phyloP scores from a whole-genome alignment of 2,329 filamentous ascomycete species.

The Penicillium olsonii region DNA sequence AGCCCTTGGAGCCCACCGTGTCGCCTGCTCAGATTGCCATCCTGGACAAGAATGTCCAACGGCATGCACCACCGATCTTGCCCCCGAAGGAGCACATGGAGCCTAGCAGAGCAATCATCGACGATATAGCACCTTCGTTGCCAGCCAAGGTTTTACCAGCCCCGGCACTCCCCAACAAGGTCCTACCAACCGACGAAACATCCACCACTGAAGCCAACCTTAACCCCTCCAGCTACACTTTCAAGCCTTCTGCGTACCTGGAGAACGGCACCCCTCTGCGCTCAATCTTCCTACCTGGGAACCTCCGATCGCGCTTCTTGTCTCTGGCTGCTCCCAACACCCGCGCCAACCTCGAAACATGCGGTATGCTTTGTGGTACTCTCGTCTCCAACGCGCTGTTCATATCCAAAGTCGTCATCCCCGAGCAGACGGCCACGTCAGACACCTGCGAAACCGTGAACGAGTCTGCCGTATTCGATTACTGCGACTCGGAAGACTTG shows the following conservation, averaged over 20 bases:
- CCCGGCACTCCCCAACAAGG: slow-evolving; percentile 29
- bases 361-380: slow-evolving; percentile 89
- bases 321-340: slow-evolving; percentile 76
- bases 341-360: slow-evolving; percentile 80
- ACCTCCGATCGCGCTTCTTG: slow-evolving; percentile 74
- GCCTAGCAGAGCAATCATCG: slow-evolving; percentile 15
- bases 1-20: slow-evolving; percentile 25
- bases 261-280: slow-evolving; percentile 86
- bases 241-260: slow-evolving; percentile 81
- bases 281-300: slow-evolving; percentile 80
- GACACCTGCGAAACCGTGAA: slow-evolving; percentile 96
- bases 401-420: slow-evolving; percentile 83
- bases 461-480: slow-evolving; percentile 81
- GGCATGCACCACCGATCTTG: slow-evolving; percentile 33
- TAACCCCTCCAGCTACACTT: slow-evolving; percentile 65
- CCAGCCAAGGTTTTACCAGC: slow-evolving; percentile 29
- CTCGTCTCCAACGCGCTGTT: slow-evolving; percentile 92
- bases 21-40: slow-evolving; percentile 21
- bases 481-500: slow-evolving; percentile 79
- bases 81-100: slow-evolving; percentile 42
- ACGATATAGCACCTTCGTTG: slow-evolving; percentile 23
- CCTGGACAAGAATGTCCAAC: slow-evolving; percentile 17
- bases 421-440: slow-evolving; percentile 82
- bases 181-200: slow-evolving; percentile 13
- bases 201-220: slow-evolving; percentile 28